A percentile compares a stretch with the other conserved stretches of the same genome.
phyloP scores from a whole-genome alignment of 2,329 filamentous ascomycete species.

The Fusarium euwallaceae region DNA sequence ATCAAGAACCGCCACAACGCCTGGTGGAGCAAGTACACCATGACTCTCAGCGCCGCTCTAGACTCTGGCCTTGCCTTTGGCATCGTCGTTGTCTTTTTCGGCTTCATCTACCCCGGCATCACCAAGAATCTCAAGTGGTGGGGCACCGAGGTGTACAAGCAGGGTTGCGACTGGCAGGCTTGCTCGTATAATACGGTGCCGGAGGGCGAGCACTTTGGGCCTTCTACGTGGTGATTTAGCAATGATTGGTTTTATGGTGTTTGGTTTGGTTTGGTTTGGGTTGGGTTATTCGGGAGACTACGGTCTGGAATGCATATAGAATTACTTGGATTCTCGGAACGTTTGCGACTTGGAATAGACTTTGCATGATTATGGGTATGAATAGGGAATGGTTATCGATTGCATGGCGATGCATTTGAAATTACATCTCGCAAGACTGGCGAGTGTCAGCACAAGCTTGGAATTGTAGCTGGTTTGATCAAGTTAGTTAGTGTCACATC shows the following conservation, averaged over 20 bases:
- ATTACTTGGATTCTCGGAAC: background rate
- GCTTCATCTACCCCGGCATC: constrained; percentile 84
- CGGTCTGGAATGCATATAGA: constrained; percentile 40
- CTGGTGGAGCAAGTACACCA: constrained; percentile 94
- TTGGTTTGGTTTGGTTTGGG: background rate
- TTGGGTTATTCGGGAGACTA: background rate
- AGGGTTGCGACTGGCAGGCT: constrained; percentile 87
- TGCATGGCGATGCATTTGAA: constrained; percentile 2
- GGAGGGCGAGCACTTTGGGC: constrained; percentile 76
- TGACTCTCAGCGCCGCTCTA: constrained; percentile 86
- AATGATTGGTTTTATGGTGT: background rate
- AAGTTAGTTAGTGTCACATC: constrained; percentile 13
- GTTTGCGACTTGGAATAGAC: constrained; percentile 32
- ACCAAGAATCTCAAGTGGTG: constrained; percentile 84
- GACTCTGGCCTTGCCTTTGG: constrained; percentile 87
- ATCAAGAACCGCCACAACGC: constrained; percentile 76
- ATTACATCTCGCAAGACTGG: background rate
- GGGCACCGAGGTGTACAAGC: constrained; percentile 88
- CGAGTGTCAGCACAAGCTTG: background rate
- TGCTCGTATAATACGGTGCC: constrained; percentile 77
- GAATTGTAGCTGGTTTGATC: background rate
- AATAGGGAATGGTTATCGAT: constrained; percentile 14
- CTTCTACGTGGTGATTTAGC: constrained; percentile 65
- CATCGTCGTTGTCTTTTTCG: constrained; percentile 87
- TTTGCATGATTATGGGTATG: constrained; percentile 22